Evolutionary conservation across 2,329 filamentous ascomycete genomes (phyloP).

Genomic region (Colletotrichum cuscutae): DNA sequence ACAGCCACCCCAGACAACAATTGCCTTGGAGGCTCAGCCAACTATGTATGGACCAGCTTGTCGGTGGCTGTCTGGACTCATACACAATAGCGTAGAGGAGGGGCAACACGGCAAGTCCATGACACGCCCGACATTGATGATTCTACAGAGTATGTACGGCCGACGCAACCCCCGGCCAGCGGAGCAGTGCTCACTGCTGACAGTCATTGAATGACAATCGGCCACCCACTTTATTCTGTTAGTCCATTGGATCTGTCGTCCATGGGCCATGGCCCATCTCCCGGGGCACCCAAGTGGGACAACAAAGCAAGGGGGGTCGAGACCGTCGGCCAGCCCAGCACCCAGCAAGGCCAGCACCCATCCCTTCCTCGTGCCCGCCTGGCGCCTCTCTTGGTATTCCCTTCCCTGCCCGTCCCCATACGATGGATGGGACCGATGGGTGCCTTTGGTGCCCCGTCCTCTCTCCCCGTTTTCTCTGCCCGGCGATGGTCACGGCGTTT

Average conservation of each 20-base stretch:
- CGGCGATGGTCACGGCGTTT: not conserved
- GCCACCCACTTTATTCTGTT: slow-evolving; percentile 1
- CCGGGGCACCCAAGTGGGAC: slow-evolving; percentile 27
- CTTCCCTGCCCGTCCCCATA: not conserved
- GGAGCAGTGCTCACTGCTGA: slow-evolving; percentile 21
- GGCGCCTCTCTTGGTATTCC: not conserved
- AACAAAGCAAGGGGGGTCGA: slow-evolving; percentile 28
- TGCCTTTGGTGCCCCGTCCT: not conserved
- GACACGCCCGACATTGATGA: not conserved
- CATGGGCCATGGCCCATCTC: slow-evolving; percentile 16
- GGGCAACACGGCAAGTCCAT: not conserved
- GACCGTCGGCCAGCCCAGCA: slow-evolving; percentile 2
- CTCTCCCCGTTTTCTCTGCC: not conserved
- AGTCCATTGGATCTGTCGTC: not conserved
- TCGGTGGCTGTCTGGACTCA: not conserved
- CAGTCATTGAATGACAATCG: slow-evolving; percentile 27
- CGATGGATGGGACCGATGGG: not conserved
- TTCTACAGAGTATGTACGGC: not conserved
- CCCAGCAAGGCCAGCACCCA: not conserved
- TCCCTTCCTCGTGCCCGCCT: not conserved
- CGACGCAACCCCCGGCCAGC: not conserved
- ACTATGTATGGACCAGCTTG: not conserved
- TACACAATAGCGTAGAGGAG: not conserved
- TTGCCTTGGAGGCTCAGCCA: not conserved
- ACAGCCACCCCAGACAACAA: not conserved